Evolutionary conservation across 768 basidiomycete genomes (phyloP).

Genomic region (Nidula microcarpa): DNA sequence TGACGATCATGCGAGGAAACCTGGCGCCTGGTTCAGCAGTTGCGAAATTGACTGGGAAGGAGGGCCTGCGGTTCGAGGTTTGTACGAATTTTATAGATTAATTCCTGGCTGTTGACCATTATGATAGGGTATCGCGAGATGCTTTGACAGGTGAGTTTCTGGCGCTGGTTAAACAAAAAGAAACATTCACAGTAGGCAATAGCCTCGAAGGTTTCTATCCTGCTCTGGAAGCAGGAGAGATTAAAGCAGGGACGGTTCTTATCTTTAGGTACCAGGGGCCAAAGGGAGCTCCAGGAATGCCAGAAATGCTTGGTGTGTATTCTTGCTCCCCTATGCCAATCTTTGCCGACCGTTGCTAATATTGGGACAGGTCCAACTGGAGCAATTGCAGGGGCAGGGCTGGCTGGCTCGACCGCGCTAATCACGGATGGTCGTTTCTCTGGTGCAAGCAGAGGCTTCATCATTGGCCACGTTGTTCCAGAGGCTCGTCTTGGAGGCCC

Average conservation of each 20-base stretch:
- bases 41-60: constrained; percentile 92
- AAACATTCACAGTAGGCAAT: not conserved
- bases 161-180: too few species aligned
- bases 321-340: not conserved
- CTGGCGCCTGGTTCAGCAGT: constrained; percentile 85
- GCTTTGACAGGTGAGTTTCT: constrained; percentile 65
- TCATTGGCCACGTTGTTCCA: constrained; percentile 55
- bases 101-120: too few species aligned
- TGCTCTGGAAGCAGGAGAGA: constrained; percentile 68
- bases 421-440: constrained; percentile 91
- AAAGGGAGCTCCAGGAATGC: constrained; percentile 91
- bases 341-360: not conserved
- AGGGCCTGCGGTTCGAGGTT: constrained; percentile 81
- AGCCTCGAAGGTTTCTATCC: constrained; percentile 72
- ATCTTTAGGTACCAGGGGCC: constrained; percentile 90
- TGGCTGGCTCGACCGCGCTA: constrained; percentile 73
- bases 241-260: constrained; percentile 71
- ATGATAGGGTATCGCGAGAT: constrained; percentile 70
- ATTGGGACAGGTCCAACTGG: constrained; percentile 62
- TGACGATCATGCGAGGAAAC: constrained; percentile 87
- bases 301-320: constrained; percentile 55
- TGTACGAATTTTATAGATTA: too few species aligned
- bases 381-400: constrained; percentile 81
- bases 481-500: constrained; percentile 79
- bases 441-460: constrained; percentile 62